Evolutionary conservation across 106 monocot species (phyloP).

Genomic region (Dendrobium huoshanense): DNA sequence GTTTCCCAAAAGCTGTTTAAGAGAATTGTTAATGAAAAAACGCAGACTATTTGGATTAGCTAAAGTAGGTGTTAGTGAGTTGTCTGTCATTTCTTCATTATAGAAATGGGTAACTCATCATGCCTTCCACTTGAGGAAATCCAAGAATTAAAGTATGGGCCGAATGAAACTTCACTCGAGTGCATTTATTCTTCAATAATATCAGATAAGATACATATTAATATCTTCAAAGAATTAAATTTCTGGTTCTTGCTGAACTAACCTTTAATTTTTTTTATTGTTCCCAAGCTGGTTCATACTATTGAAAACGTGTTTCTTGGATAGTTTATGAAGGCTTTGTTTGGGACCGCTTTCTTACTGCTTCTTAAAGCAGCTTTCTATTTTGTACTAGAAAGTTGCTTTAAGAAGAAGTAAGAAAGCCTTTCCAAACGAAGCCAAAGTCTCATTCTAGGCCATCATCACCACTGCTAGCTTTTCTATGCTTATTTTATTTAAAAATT

Average conservation of each 20-base stretch:
- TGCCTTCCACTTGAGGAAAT: background rate
- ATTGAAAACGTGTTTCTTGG: background rate
- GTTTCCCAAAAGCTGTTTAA: background rate
- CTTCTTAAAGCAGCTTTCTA: no score
- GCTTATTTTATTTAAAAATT: background rate
- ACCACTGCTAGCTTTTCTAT: background rate
- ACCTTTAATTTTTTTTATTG: background rate
- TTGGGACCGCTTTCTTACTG: no score
- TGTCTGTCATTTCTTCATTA: background rate
- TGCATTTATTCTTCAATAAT: background rate
- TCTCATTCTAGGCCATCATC: background rate
- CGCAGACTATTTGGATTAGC: background rate
- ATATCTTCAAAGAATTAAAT: background rate
- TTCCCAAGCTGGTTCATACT: background rate
- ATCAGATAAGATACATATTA: background rate
- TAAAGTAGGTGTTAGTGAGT: background rate
- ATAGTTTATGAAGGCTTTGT: background rate
- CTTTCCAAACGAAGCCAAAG: no score
- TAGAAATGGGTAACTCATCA: background rate
- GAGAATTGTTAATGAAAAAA: background rate
- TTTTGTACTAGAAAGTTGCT: no score
- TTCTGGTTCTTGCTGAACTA: background rate
- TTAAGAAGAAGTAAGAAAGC: no score
- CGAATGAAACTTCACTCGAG: background rate
- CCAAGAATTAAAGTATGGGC: background rate